Evolutionary conservation across 106 monocot species (phyloP).

Genomic region (Dioscorea alata): DNA sequence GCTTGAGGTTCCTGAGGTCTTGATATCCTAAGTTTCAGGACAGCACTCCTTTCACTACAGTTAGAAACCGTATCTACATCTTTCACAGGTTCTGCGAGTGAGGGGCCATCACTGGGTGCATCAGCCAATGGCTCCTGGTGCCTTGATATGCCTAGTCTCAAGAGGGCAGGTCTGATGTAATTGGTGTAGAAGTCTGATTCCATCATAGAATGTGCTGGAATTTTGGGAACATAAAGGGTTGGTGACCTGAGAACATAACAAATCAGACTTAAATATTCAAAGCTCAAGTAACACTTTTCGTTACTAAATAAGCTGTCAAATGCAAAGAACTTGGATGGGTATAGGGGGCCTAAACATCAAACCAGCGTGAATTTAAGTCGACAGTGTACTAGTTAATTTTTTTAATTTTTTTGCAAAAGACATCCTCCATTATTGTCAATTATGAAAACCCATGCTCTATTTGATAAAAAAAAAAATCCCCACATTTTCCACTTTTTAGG

Average conservation of each 20-base stretch:
- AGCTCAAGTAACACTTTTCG: no score
- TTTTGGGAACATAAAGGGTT: conserved; percentile 52
- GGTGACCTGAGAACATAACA: conserved; percentile 59
- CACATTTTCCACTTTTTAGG: no score
- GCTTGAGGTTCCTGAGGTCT: conserved; percentile 35
- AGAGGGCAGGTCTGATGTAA: conserved; percentile 24
- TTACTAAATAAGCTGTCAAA: no score
- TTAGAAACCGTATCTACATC: not conserved
- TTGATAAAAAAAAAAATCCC: no score
- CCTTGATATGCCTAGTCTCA: conserved; percentile 32
- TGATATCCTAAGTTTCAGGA: conserved; percentile 33
- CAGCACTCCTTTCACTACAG: conserved; percentile 1
- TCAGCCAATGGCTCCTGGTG: conserved; percentile 29
- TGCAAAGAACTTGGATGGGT: no score
- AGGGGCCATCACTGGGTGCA: not conserved
- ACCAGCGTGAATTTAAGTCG: no score
- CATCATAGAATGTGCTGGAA: conserved; percentile 13
- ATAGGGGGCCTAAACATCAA: no score
- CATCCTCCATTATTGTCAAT: no score
- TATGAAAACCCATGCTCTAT: no score
- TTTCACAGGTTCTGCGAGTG: not conserved
- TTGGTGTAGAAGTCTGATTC: conserved; percentile 25
- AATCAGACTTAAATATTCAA: no score
- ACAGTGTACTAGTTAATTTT: no score
- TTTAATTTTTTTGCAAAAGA: no score